Base-by-base conservation (phyloP, 352 stramenopile genomes). In the Phytophthora boehmeriae region DNA sequence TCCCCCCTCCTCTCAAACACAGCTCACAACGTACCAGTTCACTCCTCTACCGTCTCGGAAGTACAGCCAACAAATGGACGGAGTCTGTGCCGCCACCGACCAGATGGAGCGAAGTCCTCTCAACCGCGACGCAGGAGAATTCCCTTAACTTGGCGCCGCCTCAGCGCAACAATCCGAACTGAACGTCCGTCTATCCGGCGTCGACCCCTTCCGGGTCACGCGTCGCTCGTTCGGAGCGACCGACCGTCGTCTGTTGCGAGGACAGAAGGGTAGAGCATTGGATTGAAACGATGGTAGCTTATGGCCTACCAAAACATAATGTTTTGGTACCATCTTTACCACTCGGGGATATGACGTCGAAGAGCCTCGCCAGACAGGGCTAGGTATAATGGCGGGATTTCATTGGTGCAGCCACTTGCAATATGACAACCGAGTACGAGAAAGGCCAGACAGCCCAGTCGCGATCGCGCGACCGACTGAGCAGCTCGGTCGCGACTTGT, bases 151-250 rank as follows among this genome's bases (percentile, higher is more conserved):
- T 58, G 43, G 49, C 63, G 57, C 60, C 47, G 53, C 8, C 39
- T 52, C 54, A 58, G 62, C 55, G 50, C 63, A 76, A 73, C 63
- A 76, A 76, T 73, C 54, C 54, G 68, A 76, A 76, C 68, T 76
- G 68, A 52, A 75, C 63, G 61, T 72, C 54, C 53, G 62, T 60
- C 64, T 65, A 61, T 56, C 55, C 39, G 57, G 62, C 47, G 45
- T 41, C 61, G 50, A 65, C 54, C 46, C 47, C 19, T 22, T 62
- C 53, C 49, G 39, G 25, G 25, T 30, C 25, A 30, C 25, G 25
- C 47, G 16, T 64, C 49, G 44, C 28, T 47, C 55, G 34, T 52
- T 66, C 32, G 59, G 49, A 22, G 14, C 2, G 16, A 56, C 10
- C 50, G n/a, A 8, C 6, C 25, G 38, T 36, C 49, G 42, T 48